phyloP scores from a whole-genome alignment of 164 flowering plant genomes.

The Houttuynia cordata region DNA sequence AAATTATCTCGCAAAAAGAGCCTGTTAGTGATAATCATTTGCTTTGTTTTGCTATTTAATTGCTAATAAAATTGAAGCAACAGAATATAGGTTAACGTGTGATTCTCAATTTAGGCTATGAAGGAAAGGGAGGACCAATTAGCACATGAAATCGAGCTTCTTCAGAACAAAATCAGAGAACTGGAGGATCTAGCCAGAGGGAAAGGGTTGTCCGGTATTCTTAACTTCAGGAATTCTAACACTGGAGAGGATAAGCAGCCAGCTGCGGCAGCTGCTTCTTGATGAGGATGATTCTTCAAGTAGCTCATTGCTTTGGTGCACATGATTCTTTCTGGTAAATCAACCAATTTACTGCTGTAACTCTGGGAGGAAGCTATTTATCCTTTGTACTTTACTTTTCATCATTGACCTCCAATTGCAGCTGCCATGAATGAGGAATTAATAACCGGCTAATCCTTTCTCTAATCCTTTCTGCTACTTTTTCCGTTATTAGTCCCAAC shows the following conservation, averaged over 20 bases:
- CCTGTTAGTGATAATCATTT: too few species aligned
- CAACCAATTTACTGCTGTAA: too few species aligned
- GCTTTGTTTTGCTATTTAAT: too few species aligned
- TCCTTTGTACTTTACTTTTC: too few species aligned
- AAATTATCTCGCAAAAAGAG: too few species aligned
- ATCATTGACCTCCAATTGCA: neutral
- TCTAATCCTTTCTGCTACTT: neutral
- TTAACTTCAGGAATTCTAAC: slow-evolving; percentile 26
- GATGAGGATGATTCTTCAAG: neutral
- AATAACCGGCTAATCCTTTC: too few species aligned
- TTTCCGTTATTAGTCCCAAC: neutral
- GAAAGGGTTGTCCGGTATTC: slow-evolving; percentile 42
- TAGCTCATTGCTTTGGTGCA: neutral
- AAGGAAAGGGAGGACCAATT: slow-evolving; percentile 48
- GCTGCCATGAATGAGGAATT: neutral
- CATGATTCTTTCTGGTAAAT: too few species aligned
- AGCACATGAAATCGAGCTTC: slow-evolving; percentile 40
- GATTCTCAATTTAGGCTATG: slow-evolving; percentile 12
- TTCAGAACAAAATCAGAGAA: slow-evolving; percentile 41
- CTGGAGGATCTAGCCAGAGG: slow-evolving; percentile 47
- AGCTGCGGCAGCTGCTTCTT: slow-evolving; percentile 4
- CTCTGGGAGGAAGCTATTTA: too few species aligned
- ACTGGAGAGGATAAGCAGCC: slow-evolving; percentile 19
- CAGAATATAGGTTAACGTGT: neutral
- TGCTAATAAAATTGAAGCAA: too few species aligned